Conservation (phyloP, 305 asterid species). For the Ruellia speciosa region DNA sequence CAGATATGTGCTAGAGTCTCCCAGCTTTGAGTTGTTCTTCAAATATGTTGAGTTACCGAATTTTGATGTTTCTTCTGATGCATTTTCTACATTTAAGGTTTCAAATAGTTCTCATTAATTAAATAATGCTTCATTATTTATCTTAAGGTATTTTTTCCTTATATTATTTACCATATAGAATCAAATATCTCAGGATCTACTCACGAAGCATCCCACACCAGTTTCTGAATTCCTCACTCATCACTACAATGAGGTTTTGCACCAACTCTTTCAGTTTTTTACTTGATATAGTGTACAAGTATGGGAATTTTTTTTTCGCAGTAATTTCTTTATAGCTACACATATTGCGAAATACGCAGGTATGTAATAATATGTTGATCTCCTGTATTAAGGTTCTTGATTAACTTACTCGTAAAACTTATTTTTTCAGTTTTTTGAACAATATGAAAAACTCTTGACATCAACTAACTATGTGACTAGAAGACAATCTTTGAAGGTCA, state of each 20-base stretch:
- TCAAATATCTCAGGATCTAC: conserved; percentile 58
- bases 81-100: conserved; percentile 95
- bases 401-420: background rate
- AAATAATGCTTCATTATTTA: conserved; percentile 12
- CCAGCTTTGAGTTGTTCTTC: conserved; percentile 91
- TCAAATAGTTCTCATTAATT: conserved; percentile 22
- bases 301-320: too few relatives aligned
- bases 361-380: background rate
- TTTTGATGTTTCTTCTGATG: conserved; percentile 92
- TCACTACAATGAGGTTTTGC: conserved; percentile 69
- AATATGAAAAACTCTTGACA: conserved; percentile 68
- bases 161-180: conserved; percentile 23
- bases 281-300: too few relatives aligned
- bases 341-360: too few relatives aligned
- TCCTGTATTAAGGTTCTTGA: too few relatives aligned
- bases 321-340: too few relatives aligned
- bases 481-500: conserved; percentile 97
- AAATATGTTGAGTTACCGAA: conserved; percentile 82
- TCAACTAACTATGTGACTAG: conserved; percentile 89
- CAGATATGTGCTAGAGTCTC: conserved; percentile 91
- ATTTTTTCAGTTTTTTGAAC: conserved; percentile 75
- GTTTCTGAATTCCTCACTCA: conserved; percentile 68
- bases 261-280: conserved; percentile 17
- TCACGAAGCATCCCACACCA: conserved; percentile 68
- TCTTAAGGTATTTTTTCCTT: conserved; percentile 18